These are phyloP conservation scores for Acacia pycnantha DNA, from an alignment of 331 rosid species.

Conservation along the genomic window DNA sequence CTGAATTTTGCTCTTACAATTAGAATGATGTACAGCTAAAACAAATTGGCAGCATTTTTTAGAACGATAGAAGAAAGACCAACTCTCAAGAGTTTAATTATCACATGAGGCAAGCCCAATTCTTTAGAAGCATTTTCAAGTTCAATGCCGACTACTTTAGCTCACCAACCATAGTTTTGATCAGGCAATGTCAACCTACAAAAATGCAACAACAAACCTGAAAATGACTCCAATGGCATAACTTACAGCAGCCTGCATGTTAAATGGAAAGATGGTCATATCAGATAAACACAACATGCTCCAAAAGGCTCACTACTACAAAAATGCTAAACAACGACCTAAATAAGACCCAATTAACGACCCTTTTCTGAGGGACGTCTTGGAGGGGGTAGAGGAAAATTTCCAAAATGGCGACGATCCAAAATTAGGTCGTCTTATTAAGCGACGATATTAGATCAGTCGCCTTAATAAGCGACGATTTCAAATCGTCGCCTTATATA, in stretches of 20 bases:
- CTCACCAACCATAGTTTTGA: slow-evolving; percentile 3
- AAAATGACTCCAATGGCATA: slow-evolving; percentile 73
- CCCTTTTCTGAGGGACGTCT: no score
- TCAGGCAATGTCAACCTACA: slow-evolving; percentile 7
- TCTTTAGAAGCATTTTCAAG: slow-evolving; percentile 1
- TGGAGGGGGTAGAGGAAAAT: no score
- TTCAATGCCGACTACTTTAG: neutral
- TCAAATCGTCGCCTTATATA: no score
- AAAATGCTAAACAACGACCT: no score
- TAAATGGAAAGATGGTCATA: slow-evolving; percentile 29
- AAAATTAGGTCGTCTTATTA: no score
- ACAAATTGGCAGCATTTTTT: neutral
- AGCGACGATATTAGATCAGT: no score
- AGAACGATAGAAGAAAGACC: neutral
- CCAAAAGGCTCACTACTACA: no score
- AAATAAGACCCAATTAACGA: no score
- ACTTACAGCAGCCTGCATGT: slow-evolving; percentile 76
- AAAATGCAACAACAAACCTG: slow-evolving; percentile 52
- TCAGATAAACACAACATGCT: slow-evolving; percentile 23
- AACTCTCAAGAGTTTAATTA: neutral
- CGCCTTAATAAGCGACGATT: no score
- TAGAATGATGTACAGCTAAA: neutral
- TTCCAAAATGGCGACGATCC: no score
- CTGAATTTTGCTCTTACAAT: neutral
- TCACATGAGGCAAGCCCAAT: neutral